Conservation (phyloP, 768 basidiomycete species). For the Glaciozyma martinii region DNA sequence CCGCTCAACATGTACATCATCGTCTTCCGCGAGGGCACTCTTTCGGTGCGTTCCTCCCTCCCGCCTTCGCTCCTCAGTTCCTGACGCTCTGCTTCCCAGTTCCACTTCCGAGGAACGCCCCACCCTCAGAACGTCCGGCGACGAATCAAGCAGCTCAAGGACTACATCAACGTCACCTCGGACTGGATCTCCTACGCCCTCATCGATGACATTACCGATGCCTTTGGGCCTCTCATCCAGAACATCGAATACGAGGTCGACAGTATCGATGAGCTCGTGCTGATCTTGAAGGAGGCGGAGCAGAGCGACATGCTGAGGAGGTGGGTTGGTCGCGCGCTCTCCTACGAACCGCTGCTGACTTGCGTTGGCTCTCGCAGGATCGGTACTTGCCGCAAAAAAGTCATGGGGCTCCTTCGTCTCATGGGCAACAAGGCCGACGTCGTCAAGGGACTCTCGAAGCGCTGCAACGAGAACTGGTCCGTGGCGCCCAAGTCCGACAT, state of each 20-base stretch:
- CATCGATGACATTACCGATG: conserved; percentile 99
- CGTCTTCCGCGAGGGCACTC: conserved; percentile 90
- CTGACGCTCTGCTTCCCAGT: conserved; percentile 45
- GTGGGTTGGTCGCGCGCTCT: conserved; percentile 36
- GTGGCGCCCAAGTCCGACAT: conserved; percentile 97
- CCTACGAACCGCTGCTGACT: neutral
- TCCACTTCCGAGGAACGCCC: conserved; percentile 94
- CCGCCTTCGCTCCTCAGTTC: neutral
- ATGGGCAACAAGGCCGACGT: conserved; percentile 99
- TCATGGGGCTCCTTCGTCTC: conserved; percentile 88
- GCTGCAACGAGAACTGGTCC: conserved; percentile 98
- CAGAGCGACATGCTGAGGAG: conserved; percentile 94
- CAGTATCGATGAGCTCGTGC: conserved; percentile 92
- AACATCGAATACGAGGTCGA: conserved; percentile 99
- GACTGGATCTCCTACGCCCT: conserved; percentile 99
- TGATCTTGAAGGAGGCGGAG: conserved; percentile 90
- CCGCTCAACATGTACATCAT: conserved; percentile 99
- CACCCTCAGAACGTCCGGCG: conserved; percentile 97
- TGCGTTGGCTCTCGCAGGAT: conserved; percentile 49
- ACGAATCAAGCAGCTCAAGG: conserved; percentile 96
- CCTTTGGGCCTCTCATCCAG: conserved; percentile 96
- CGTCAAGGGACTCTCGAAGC: conserved; percentile 93
- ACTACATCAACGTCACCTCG: conserved; percentile 96
- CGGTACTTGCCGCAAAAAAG: conserved; percentile 96
- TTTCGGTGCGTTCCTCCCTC: conserved; percentile 57